Base-by-base conservation (phyloP, 169 alveolate species). In the Cryptosporidium baileyi region DNA sequence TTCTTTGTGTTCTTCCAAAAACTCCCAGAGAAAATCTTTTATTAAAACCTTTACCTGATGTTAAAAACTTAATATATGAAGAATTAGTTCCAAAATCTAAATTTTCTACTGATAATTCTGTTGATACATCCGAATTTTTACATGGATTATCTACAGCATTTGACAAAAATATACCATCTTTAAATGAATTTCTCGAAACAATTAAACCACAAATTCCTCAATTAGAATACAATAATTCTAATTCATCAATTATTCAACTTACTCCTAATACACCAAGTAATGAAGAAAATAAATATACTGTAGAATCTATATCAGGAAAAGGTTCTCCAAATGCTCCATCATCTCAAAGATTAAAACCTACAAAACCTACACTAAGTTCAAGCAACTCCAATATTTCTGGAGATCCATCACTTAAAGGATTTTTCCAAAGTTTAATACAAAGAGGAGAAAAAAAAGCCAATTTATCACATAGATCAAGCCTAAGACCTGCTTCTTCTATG, bases 351-450 rank as follows among this genome's bases (percentile, higher is more conserved):
- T 59, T 74, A 36, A 74, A 74, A 54, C 67, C 74, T 7, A 36
- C 52, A 0, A 74, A 74, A 74, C 43, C 67, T 11, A 54, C 44
- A 11, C 28, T 54, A 1, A 45, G 61, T 8, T 13, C 63, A 41
- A 54, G 22, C 22, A 74, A 57, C 59, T 38, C 85, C 1, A 57
- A 34, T 24, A 26, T 44, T 3, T 54, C 85, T 24, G 65, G 82
- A 3, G 85, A 74, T n/a, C 85, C 85, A 1, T 74, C 85, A 15
- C 67, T 74, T 26, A 74, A 57, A 26, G 85, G 85, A 1, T 74
- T 74, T 60, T 74, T 74, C 54, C 85, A 74, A 54, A 74, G 67
- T 34, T 67, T 74, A 6, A 74, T 74, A 26, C 85, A 74, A 40
- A 74, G 85, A 51, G 85, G 85, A 3, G 85, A 74, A 11, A 74